Base-by-base conservation (phyloP, 2,329 filamentous ascomycete species). In the Alternaria angustiovoidea region DNA sequence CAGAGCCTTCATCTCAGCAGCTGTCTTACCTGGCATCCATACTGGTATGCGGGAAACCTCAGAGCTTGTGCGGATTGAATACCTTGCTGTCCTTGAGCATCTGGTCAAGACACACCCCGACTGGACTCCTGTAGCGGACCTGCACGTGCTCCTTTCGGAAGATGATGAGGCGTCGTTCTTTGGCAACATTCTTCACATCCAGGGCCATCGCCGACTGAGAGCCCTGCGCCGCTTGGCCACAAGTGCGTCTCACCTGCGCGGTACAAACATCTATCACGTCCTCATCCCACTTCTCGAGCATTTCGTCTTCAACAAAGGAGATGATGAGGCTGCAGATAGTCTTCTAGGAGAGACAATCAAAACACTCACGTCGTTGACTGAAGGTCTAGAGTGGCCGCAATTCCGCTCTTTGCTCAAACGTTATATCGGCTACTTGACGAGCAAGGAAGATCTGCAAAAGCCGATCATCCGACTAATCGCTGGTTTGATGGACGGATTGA, bases 261-360 rank as follows among this genome's bases (percentile, higher is more conserved):
- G 92, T 70, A 88, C 88, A 53, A 96, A 96, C 71, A 85, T 96
- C 64, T 89, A 90, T 59, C 90, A 94, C 18, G 91, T 97, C 72
- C 92, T 98, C 74, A 87, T 99, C 41, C 96, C 95, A 0, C 83
- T 99, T 20, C 84, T 98, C 9, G 95, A 99, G 74, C 94, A 97
- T 75, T 98, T 97, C 73, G 90, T 97, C 24, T 94, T 97, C 73
- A 91, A 93, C 59, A 88, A 91, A 61, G 87, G 87, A 5, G 91
- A 93, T 48, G 93, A 97, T 75, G 93, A 88, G 61, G 82, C 81
- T 47, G 84, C 93, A 36, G 91, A 96, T 68, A 94, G 93, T 51
- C 84, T 98, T 54, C 89, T 93, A 51, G 93, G 93, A 16, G 93
- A 97, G 77, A 89, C 94, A 5, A 90, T 93, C n/a, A 87, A 85